These are phyloP conservation scores for Trichaptum fuscoviolaceum DNA, from an alignment of 768 basidiomycete species.

Conservation along the genomic window DNA sequence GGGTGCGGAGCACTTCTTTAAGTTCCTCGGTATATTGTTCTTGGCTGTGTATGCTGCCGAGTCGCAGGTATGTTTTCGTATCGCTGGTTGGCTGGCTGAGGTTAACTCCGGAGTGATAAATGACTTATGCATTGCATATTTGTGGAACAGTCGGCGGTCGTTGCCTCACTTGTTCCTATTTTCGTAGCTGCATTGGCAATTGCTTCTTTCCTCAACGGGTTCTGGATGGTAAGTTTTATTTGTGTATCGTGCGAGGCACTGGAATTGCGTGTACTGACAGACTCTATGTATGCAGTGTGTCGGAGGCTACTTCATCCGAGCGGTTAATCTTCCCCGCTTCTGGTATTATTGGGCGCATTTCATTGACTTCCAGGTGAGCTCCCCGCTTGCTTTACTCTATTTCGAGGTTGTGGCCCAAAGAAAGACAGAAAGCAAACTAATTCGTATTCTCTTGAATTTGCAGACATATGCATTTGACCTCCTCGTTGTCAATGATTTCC, in stretches of 20 bases:
- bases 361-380: conserved; percentile 49
- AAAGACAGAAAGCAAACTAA: not conserved
- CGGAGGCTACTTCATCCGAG: conserved; percentile 39
- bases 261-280: not conserved
- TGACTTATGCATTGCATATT: not conserved
- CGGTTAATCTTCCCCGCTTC: conserved; percentile 48
- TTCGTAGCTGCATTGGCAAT: conserved; percentile 59
- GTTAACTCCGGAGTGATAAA: not conserved
- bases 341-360: conserved; percentile 55
- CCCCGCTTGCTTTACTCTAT: conserved; percentile 32
- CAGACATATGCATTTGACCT: conserved; percentile 22
- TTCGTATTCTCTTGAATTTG: conserved; percentile 1
- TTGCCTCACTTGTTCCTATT: conserved; percentile 48
- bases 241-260: conserved; percentile 15
- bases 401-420: too few species aligned
- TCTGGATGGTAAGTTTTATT: conserved; percentile 57
- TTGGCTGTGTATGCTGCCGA: conserved; percentile 50
- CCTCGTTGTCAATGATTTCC: conserved; percentile 39
- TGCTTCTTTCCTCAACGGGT: conserved; percentile 45
- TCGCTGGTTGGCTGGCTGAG: not conserved
- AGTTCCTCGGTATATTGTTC: conserved; percentile 49
- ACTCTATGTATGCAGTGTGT: conserved; percentile 11
- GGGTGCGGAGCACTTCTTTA: conserved; percentile 45
- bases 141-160: conserved; percentile 25
- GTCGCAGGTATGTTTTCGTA: conserved; percentile 31